A percentile compares a stretch with the other conserved stretches of the same genome.
Conservation (phyloP, 768 basidiomycete species). For the Collybia sp. region DNA sequence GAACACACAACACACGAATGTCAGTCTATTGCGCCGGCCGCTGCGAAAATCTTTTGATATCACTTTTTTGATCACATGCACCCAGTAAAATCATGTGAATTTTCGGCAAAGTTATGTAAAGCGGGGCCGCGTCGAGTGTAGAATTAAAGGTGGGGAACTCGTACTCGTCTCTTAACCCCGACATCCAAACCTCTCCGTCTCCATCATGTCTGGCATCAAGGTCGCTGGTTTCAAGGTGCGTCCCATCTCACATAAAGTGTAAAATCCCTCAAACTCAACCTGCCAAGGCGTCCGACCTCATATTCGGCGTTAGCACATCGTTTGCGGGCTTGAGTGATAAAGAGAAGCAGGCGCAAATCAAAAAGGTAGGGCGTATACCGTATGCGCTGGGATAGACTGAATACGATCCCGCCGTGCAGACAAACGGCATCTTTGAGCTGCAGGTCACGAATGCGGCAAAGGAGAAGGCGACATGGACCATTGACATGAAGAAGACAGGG, state of each 20-base stretch:
- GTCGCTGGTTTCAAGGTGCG: slow-evolving; percentile 69
- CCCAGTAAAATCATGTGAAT: no score
- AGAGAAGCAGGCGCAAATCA: slow-evolving; percentile 66
- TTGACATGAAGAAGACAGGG: slow-evolving; percentile 87
- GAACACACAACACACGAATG: no score
- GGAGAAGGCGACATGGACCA: slow-evolving; percentile 79
- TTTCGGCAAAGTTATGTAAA: no score
- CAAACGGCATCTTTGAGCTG: slow-evolving; percentile 86
- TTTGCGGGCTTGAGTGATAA: slow-evolving; percentile 51
- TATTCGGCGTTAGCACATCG: slow-evolving; percentile 45
- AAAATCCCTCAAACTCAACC: not conserved
- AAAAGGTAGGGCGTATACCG: slow-evolving; percentile 48
- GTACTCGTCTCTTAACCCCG: slow-evolving; percentile 5
- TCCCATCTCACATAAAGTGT: not conserved
- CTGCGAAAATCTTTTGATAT: no score
- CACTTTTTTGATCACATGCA: no score
- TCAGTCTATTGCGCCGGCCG: no score
- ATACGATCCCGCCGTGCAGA: slow-evolving; percentile 33
- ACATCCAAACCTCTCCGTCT: slow-evolving; percentile 8
- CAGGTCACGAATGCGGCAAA: slow-evolving; percentile 70
- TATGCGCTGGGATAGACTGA: not conserved
- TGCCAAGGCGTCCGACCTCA: slow-evolving; percentile 60
- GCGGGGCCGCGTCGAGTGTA: no score
- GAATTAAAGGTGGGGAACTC: no score
- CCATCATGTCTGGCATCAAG: slow-evolving; percentile 66